These are phyloP conservation scores for Aspergillus bridgeri DNA, from an alignment of 495 filamentous ascomycete genomes.

Conservation along the genomic window DNA sequence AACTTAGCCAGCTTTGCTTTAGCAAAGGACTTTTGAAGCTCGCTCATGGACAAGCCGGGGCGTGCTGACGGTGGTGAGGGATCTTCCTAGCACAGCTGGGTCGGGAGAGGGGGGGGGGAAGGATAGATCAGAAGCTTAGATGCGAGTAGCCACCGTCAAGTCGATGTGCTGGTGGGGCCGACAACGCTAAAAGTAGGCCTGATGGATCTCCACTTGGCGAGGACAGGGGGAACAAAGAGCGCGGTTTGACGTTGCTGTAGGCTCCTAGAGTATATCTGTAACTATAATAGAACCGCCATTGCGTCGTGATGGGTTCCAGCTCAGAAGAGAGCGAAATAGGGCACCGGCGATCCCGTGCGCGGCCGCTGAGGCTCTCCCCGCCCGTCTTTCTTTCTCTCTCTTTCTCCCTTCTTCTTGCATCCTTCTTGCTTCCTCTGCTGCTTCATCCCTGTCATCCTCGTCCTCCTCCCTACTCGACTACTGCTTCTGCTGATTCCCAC, in stretches of 20 bases:
- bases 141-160: background rate
- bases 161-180: background rate
- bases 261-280: too few relatives aligned
- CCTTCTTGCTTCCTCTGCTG: too few relatives aligned
- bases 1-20: conserved; percentile 70
- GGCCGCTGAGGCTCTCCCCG: background rate
- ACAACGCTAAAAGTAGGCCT: background rate
- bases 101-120: background rate
- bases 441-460: too few relatives aligned
- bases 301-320: too few relatives aligned
- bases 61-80: background rate
- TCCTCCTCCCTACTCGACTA: background rate
- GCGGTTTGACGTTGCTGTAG: background rate
- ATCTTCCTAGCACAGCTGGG: background rate
- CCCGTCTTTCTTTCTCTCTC: background rate
- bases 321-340: too few relatives aligned
- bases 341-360: background rate
- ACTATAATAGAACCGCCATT: too few relatives aligned
- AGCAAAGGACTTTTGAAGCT: conserved; percentile 79
- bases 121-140: background rate
- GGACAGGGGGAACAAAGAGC: background rate
- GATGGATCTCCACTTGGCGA: background rate
- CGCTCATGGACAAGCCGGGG: conserved; percentile 60
- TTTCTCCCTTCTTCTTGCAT: background rate
- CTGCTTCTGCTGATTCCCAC: background rate